Base-by-base conservation (phyloP, 257 asterid species). In the Scutellaria baicalensis region DNA sequence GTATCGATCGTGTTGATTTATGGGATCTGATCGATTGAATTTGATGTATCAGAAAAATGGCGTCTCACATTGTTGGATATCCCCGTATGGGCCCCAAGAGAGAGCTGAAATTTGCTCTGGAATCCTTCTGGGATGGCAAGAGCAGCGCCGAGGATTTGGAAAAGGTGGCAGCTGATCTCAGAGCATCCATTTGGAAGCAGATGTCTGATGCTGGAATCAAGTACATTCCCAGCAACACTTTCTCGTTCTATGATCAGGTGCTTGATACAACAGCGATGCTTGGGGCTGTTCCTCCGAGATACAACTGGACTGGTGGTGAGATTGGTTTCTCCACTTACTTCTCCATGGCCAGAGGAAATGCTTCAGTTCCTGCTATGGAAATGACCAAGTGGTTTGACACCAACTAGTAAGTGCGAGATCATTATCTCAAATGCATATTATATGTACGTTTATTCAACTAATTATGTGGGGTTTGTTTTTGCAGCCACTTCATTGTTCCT, bases 321-420 rank as follows among this genome's bases (percentile, higher is more conserved):
- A 87, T 93, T 44, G 95, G 93, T 43, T 80, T 80, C 51, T 86
- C 91, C 76, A 87, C 93, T 49, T 93, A 86, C 86, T 93, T 93
- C 85, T 93, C 98, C 66, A 93, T 93, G 98, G 98, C 98, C 75
- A 93, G 98, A 80, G 98, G 98, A 81, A 93, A 93, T 83, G 97
- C 97, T 56, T 85, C 98, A 17, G 98, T 90, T 52, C 98, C 98
- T 48, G 98, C 98, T 71, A 93, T 93, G 98, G 98, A 93, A 67
- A 93, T 93, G 98, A 93, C 98, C 84, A 93, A 93, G 93, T 93
- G 97, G 97, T 93, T 93, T 17, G 98, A 93, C 73, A 93, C 98
- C 83, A 93, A 93, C 90, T 93, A 93, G 98, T 93, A 78, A 93
- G 98, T 88, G 68, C 55, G 56, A 42, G 50, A 23, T 75, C 64